phyloP scores from a whole-genome alignment of 2,329 filamentous ascomycete genomes.

The Colletotrichum tanaceti region DNA sequence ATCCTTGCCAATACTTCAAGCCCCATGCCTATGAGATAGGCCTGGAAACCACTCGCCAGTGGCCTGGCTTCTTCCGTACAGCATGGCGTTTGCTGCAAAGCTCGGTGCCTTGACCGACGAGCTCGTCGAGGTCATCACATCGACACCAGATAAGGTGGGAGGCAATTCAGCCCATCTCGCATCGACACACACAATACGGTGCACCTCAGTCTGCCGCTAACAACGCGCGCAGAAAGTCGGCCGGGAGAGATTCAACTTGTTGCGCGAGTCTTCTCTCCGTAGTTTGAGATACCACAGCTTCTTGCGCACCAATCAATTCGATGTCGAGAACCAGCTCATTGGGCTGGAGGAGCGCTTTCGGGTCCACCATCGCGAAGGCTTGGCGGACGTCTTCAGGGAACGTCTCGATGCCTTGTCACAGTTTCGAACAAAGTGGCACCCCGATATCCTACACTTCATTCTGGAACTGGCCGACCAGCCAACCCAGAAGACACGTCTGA shows the following conservation, averaged over 20 bases:
- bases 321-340: slow-evolving; percentile 71
- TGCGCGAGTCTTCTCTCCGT: slow-evolving; percentile 63
- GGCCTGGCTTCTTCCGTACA: slow-evolving; percentile 6
- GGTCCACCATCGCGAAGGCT: slow-evolving; percentile 80
- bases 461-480: slow-evolving; percentile 86
- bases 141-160: slow-evolving; percentile 64
- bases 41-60: not conserved
- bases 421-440: slow-evolving; percentile 72
- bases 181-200: slow-evolving; percentile 19
- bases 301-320: slow-evolving; percentile 80
- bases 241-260: slow-evolving; percentile 54
- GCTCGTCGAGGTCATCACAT: slow-evolving; percentile 73
- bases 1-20: slow-evolving; percentile 4
- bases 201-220: slow-evolving; percentile 21
- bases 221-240: slow-evolving; percentile 43
- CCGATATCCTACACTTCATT: slow-evolving; percentile 82
- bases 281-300: slow-evolving; percentile 66
- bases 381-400: slow-evolving; percentile 77
- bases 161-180: slow-evolving; percentile 22
- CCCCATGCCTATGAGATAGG: slow-evolving; percentile 7
- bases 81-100: slow-evolving; percentile 78
- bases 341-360: slow-evolving; percentile 89
- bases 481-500: slow-evolving; percentile 73
- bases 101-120: slow-evolving; percentile 75
- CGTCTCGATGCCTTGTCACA: slow-evolving; percentile 69